Evolutionary conservation across 2,329 filamentous ascomycete genomes (phyloP).

Genomic region (Venturia asperata): DNA sequence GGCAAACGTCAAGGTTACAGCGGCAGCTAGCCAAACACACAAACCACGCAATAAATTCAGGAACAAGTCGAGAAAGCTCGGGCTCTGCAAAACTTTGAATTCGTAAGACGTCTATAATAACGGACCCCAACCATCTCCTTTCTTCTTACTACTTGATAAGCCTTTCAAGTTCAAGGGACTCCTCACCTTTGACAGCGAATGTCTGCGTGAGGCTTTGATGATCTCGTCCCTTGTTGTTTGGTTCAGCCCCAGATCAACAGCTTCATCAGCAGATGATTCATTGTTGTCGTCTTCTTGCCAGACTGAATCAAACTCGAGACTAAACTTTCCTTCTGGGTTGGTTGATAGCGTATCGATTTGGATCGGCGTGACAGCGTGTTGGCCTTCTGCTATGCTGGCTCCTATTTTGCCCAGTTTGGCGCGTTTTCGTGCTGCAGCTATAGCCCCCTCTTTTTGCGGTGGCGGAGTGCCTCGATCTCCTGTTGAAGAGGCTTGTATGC

Average conservation of each 20-base stretch:
- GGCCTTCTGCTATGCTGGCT: neutral
- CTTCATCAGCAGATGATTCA: neutral
- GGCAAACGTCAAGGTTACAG: neutral
- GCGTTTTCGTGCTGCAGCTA: neutral
- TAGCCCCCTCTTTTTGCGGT: neutral
- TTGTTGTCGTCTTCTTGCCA: neutral
- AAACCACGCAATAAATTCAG: neutral
- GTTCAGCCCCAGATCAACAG: neutral
- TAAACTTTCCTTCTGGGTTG: neutral
- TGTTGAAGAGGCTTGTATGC: neutral
- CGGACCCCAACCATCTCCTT: neutral
- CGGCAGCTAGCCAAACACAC: neutral
- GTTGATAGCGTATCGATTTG: neutral
- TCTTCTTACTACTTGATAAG: neutral
- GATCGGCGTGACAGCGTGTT: neutral
- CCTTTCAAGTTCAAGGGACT: neutral
- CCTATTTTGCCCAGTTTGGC: slow-evolving; percentile 2
- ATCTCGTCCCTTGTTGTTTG: neutral
- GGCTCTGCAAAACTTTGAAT: neutral
- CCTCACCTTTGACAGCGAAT: neutral
- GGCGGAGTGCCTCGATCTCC: neutral
- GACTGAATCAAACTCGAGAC: neutral
- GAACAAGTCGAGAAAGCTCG: neutral
- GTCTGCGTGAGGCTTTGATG: neutral
- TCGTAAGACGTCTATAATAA: neutral